A percentile compares a stretch with the other conserved stretches of the same genome.
phyloP scores from a whole-genome alignment of 2,329 filamentous ascomycete species.

The Nemania sp. region DNA sequence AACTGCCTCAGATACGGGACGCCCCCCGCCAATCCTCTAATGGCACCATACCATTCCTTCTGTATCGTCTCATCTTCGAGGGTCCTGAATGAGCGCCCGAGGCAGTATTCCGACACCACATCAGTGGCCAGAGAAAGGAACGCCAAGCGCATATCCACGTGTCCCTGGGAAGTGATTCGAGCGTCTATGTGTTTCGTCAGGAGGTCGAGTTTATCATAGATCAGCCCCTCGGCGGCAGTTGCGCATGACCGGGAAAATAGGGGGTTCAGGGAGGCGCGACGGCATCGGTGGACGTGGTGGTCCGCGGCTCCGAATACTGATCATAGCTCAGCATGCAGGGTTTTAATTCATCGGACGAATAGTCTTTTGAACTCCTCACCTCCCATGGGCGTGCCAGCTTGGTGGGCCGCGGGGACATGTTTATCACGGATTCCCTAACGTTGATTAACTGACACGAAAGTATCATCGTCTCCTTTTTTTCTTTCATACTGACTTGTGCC shows the following conservation, averaged over 20 bases:
- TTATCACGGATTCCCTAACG: conserved; percentile 22
- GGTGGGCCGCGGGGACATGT: conserved; percentile 18
- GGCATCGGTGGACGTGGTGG: conserved; percentile 18
- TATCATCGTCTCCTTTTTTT: background rate
- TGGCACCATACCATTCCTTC: conserved; percentile 7
- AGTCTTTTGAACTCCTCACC: conserved; percentile 6
- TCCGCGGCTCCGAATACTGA: conserved; percentile 20
- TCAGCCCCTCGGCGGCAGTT: conserved; percentile 3
- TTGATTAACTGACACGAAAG: background rate
- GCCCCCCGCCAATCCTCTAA: conserved; percentile 11
- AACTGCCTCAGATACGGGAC: conserved; percentile 22
- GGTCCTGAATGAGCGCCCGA: conserved; percentile 13
- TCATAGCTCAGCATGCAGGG: background rate
- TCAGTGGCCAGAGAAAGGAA: conserved; percentile 17
- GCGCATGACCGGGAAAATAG: conserved; percentile 22
- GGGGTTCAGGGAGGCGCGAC: conserved; percentile 20
- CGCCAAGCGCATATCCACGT: conserved; percentile 9
- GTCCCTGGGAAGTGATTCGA: conserved; percentile 16
- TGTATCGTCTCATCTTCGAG: conserved; percentile 16
- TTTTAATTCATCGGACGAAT: background rate
- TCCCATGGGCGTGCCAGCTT: conserved; percentile 19
- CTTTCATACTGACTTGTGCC: conserved; percentile 12
- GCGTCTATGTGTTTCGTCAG: conserved; percentile 14
- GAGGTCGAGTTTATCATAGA: conserved; percentile 21
- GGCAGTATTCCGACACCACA: conserved; percentile 18